Conservation (phyloP, 2,329 filamentous ascomycete species). For the Neonectria ditissima region DNA sequence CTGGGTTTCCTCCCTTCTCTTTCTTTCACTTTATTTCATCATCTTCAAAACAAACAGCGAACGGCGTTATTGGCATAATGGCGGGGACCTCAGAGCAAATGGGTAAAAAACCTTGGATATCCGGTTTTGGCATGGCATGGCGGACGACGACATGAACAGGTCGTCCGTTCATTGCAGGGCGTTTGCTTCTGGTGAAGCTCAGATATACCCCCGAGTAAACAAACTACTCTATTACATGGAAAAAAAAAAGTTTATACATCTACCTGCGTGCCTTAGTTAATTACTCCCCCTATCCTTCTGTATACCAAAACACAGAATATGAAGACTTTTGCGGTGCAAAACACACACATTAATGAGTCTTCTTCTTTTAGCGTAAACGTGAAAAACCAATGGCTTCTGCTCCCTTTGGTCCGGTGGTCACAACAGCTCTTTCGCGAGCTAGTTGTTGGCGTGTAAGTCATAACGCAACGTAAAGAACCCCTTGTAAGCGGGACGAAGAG, state of each 20-base stretch:
- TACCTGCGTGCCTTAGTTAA: conserved; percentile 4
- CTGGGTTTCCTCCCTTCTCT: background rate
- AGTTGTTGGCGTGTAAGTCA: conserved; percentile 16
- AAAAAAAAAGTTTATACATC: conserved; percentile 24
- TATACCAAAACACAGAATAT: background rate
- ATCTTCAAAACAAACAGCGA: conserved; percentile 32
- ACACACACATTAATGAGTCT: background rate
- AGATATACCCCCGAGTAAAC: conserved; percentile 54
- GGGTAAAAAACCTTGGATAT: conserved; percentile 38
- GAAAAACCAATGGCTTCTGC: background rate
- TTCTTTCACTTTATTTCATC: background rate
- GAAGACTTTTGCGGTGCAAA: background rate
- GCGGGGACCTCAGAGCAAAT: conserved; percentile 50
- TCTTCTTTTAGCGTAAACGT: background rate
- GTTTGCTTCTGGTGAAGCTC: conserved; percentile 61
- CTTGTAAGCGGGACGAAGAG: conserved; percentile 9
- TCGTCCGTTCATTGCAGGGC: conserved; percentile 39
- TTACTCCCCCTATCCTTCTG: conserved; percentile 5
- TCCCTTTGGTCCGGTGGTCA: background rate
- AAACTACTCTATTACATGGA: conserved; percentile 29
- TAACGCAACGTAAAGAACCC: background rate
- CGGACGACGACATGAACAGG: conserved; percentile 38
- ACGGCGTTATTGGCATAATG: conserved; percentile 43
- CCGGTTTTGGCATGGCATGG: conserved; percentile 29
- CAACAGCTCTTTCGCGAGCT: background rate